Evolutionary conservation across 1,284 basidiomycete genomes (phyloP), one percentile per base, ranked within the genome.

Genomic region (Cystobasidium pallidum): DNA sequence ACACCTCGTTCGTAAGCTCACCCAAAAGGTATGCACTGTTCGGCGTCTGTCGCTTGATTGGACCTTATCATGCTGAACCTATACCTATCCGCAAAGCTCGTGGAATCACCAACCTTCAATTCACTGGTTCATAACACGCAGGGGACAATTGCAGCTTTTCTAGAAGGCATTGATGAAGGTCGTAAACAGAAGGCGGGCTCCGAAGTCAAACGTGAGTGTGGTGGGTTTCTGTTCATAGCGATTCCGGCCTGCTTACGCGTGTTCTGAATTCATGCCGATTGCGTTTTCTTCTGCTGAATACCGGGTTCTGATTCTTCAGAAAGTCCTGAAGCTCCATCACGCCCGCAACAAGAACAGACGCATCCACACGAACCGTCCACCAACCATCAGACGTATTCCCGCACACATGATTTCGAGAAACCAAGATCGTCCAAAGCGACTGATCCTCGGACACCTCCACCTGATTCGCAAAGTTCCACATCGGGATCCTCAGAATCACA

Each of bases 101-200:
- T 71, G 11, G 68, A 71, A 36, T 63, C 59, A 39, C 68, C 68
- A 10, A 63, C 61, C 1, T 71, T 71, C 68, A 71, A 71, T 30
- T 63, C 39, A 10, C 11, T 71, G 10, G 68, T 71, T 28, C 59
- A 59, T 13, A 71, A 58, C 21, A 63, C 61, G 21, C 68, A 71
- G 8, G 39, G 49, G 2, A 64, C 68, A 30, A 63, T 71, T 32
- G 61, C 51, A 28, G 59, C 45, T 2, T 71, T 71, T 34, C 36
- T 64, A 3, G 45, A 71, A 17, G 68, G 68, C 4, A 45, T 71
- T 2, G 45, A 71, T 13, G 68, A 71, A 43, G 68, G 68, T 32
- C 30, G 61, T 19, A 61, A 49, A 28, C 64, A 66, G 19, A 66
- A 66, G 26, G 62, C 30, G 8, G 19, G 15, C 19, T 8, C 62